Evolutionary conservation across 2,329 filamentous ascomycete genomes (phyloP).

Genomic region (Fusarium nematophilum): DNA sequence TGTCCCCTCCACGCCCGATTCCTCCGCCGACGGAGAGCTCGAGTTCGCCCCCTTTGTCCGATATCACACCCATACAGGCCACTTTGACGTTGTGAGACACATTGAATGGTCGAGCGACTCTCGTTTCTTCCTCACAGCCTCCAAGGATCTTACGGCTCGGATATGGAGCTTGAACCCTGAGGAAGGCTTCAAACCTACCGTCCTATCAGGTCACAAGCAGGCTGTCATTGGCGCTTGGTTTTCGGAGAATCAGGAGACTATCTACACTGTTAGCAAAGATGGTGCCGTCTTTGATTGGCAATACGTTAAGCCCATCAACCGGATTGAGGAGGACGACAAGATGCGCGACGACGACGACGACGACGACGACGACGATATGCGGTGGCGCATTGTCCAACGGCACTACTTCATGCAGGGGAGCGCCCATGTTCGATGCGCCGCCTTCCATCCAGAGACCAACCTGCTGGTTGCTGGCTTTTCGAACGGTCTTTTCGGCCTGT

Average conservation of each 20-base stretch:
- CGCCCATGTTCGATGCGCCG: constrained; percentile 88
- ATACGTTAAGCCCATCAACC: constrained; percentile 74
- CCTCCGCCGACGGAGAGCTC: constrained; percentile 81
- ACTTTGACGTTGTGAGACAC: constrained; percentile 87
- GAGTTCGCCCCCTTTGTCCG: constrained; percentile 96
- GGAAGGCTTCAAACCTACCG: constrained; percentile 89
- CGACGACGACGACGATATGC: constrained; percentile 72
- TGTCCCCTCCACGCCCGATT: constrained; percentile 88
- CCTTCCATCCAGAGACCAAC: constrained; percentile 86
- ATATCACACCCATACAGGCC: constrained; percentile 86
- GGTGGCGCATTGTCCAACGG: constrained; percentile 91
- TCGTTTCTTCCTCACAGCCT: constrained; percentile 91
- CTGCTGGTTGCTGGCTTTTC: constrained; percentile 98
- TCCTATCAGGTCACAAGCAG: constrained; percentile 90
- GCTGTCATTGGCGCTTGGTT: constrained; percentile 96
- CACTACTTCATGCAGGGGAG: constrained; percentile 95
- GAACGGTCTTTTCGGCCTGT: constrained; percentile 91
- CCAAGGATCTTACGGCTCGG: constrained; percentile 90
- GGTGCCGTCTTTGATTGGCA: constrained; percentile 97
- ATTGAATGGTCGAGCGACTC: constrained; percentile 98
- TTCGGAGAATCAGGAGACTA: constrained; percentile 91
- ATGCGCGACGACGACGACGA: constrained; percentile 70
- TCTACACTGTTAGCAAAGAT: constrained; percentile 96
- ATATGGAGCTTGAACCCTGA: constrained; percentile 95
- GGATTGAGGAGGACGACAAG: constrained; percentile 67